phyloP scores from a whole-genome alignment of 148 eudicot genomes.

The Arbutus unedo region DNA sequence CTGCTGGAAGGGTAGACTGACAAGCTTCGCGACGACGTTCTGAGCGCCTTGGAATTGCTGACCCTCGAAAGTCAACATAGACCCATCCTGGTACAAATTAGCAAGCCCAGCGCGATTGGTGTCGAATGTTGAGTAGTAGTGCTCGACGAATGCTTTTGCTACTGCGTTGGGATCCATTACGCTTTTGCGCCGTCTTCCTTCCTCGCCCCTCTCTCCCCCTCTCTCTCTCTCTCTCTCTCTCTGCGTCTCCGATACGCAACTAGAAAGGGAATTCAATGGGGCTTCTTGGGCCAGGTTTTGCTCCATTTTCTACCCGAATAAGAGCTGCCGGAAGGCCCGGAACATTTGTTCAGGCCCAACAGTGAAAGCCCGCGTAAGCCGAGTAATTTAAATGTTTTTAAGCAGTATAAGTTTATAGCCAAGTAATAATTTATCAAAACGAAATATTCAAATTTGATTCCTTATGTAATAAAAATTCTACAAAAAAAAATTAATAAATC shows the following conservation, averaged over 20 bases:
- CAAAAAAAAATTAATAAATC: too few species aligned
- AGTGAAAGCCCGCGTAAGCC: background rate
- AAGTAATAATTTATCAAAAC: too few species aligned
- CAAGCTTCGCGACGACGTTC: slow-evolving; percentile 49
- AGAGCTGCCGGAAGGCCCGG: background rate
- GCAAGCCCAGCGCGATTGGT: slow-evolving; percentile 44
- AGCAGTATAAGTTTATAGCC: too few species aligned
- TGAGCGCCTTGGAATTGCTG: slow-evolving; percentile 49
- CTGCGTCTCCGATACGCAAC: background rate
- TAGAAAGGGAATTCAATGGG: background rate
- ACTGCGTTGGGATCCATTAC: slow-evolving; percentile 46
- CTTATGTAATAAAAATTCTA: too few species aligned
- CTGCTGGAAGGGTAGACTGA: slow-evolving; percentile 55
- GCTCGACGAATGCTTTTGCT: slow-evolving; percentile 52
- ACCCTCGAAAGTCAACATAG: slow-evolving; percentile 65
- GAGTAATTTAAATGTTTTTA: too few species aligned
- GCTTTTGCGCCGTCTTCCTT: background rate
- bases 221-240: background rate
- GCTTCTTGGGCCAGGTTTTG: background rate
- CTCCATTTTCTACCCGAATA: background rate
- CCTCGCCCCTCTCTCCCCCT: slow-evolving; percentile 1
- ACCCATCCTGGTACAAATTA: slow-evolving; percentile 50
- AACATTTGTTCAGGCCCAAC: background rate
- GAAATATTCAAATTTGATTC: too few species aligned
- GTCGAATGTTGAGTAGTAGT: slow-evolving; percentile 72